Base-by-base conservation (phyloP, 352 stramenopile species). In the Blastocystis sp. region DNA sequence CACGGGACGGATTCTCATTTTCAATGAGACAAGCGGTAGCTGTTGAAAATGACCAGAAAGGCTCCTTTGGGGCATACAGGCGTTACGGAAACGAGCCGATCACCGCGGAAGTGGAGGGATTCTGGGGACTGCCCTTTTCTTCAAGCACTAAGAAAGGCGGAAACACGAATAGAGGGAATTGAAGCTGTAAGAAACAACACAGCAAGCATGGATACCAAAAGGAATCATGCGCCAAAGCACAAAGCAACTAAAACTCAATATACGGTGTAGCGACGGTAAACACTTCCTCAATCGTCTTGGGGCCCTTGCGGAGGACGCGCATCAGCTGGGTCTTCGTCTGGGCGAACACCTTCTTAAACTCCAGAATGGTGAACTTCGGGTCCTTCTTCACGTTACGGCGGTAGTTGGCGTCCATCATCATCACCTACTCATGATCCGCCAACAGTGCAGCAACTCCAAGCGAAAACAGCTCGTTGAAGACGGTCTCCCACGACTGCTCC, bases 331-430 rank as follows among this genome's bases (percentile, higher is more conserved):
- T 28, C 14, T 28, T 66, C 17, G 74, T 84, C 28, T 68, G n/a
- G 6, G 48, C 74, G 43, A 84, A 84, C 52, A 84, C 74, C 43
- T 57, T 68, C 43, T 59, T 34, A 59, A 84, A 84, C 21, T 84
- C 74, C 48, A 84, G 57, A 68, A 84, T 84, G 6, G 74, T 68
- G n/a, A 84, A 84, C 3, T 54, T 68, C 14, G 74, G 74, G 24
- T 84, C 74, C 24, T 52, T 84, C 21, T n/a, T 21, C n/a, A 52
- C 74, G 34, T 54, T 42, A 52, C n/a, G 54, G 52, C 21, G n/a
- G 60, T 84, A 84, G 74, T 84, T 84, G 21, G 43, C n/a, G 42
- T 70, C 52, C 74, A 84, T 84, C 74, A 84, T n/a, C 45, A 84
- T 68, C 21, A 84, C 48, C 48, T 57, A 57, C 48, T 7, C 48